phyloP scores from a whole-genome alignment of 2,329 filamentous ascomycete species.

The Aspergillus sp. region DNA sequence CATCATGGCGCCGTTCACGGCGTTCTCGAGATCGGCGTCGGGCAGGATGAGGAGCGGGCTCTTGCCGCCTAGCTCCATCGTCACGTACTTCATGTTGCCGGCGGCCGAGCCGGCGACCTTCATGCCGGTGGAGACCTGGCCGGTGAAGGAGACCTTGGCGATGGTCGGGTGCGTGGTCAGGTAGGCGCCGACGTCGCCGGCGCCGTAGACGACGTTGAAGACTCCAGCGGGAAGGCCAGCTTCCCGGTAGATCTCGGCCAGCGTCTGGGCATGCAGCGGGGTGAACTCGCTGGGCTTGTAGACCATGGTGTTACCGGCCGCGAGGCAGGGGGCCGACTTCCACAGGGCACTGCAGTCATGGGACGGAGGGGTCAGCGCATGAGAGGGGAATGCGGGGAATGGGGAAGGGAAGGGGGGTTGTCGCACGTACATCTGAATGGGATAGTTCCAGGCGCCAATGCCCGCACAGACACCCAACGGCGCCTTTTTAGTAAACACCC shows the following conservation, averaged over 20 bases:
- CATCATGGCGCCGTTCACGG: conserved; percentile 89
- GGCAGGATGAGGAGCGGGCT: conserved; percentile 77
- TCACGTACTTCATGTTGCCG: conserved; percentile 82
- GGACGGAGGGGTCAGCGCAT: neutral
- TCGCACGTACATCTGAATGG: conserved; percentile 69
- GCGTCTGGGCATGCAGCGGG: conserved; percentile 72
- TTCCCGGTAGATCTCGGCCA: conserved; percentile 74
- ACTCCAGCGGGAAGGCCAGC: conserved; percentile 78
- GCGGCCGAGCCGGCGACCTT: conserved; percentile 77
- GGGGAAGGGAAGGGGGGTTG: no score
- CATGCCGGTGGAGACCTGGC: conserved; percentile 77
- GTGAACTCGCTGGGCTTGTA: conserved; percentile 90
- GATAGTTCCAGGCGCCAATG: conserved; percentile 91
- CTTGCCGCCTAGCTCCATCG: conserved; percentile 90
- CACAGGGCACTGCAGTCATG: conserved; percentile 63
- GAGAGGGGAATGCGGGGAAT: neutral
- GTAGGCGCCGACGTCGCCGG: conserved; percentile 72
- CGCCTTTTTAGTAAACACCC: conserved; percentile 80
- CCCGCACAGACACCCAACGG: conserved; percentile 80
- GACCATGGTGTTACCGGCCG: conserved; percentile 85
- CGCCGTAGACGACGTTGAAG: conserved; percentile 84
- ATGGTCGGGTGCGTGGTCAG: conserved; percentile 70
- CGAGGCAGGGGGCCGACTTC: conserved; percentile 83
- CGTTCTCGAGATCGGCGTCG: conserved; percentile 73
- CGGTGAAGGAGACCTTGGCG: conserved; percentile 86